A percentile compares a stretch with the other conserved stretches of the same genome.
Conservation (phyloP, 2,329 filamentous ascomycete genomes). For the Sporothrix luriei region DNA sequence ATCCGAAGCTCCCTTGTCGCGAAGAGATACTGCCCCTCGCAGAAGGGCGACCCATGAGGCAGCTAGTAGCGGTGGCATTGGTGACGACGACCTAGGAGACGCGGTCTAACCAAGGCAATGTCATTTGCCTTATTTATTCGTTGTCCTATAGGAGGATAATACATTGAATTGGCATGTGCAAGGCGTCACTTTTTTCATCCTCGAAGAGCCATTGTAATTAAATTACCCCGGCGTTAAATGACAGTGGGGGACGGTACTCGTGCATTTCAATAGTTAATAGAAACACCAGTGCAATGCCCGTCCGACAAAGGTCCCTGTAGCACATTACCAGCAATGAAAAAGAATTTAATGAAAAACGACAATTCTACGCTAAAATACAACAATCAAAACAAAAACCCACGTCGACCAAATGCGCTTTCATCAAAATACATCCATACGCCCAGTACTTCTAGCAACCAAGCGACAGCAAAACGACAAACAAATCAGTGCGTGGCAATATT, state of each 20-base stretch:
- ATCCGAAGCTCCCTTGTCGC: constrained; percentile 1
- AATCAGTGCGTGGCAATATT: background rate
- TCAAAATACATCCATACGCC: constrained; percentile 11
- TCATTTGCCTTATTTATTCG: background rate
- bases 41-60: background rate
- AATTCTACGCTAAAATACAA: background rate
- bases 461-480: background rate
- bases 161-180: too few species aligned
- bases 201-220: too few species aligned
- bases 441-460: background rate
- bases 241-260: too few species aligned
- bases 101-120: background rate
- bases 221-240: too few species aligned
- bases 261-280: too few species aligned
- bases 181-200: too few species aligned
- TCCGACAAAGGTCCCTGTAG: background rate
- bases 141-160: background rate
- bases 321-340: background rate
- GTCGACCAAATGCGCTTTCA: background rate
- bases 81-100: background rate
- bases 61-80: background rate
- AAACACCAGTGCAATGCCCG: too few species aligned
- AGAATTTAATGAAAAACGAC: too few species aligned
- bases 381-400: background rate
- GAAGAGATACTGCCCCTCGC: background rate